Evolutionary conservation across 495 filamentous ascomycete genomes (phyloP), one percentile per base, ranked within the genome.

Genomic region (Xylaria sp.): DNA sequence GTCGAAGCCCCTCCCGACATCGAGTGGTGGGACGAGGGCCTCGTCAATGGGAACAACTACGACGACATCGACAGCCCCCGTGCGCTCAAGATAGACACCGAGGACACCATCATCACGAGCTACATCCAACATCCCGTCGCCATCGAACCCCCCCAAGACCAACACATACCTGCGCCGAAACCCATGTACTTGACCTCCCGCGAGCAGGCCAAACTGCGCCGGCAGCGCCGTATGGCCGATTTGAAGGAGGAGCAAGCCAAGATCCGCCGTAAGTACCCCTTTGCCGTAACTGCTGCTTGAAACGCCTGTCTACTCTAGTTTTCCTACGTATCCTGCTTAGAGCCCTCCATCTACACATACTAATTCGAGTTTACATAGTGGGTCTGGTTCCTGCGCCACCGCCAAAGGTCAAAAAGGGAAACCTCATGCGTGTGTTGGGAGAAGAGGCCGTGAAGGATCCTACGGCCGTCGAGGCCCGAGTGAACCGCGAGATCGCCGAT

Each of bases 371-470:
- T 29, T 29, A 19, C 50, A 58, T 11, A 71, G 69, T 99, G 5
- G 96, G 96, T 61, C 89, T 99, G 9, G 90, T 93, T 68, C 93
- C 93, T 2, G 93, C 97, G 7, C 93, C 94, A 9, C 91, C 95
- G 31, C 95, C 96, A 12, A 98, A 98, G 79, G 92, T 98, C 73
- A 98, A 97, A 82, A 96, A 95, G 79, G 90, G 89, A 61, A 99
- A 99, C 78, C 85, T 99, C 67, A 98, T 99, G 96, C 91, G 94
- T 58, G 96, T 99, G 4, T 84, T 98, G n/a, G 96, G 96, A 53
- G 93, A 98, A 77, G 92, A 97, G 79, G 96, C 96, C 3, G 95
- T 99, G 74, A 97, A 97, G 75, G 96, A 99, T 78, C 96, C 96
- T 12, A 99, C 96, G 2, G 96, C 96, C 24, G 95, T 98, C 40